Evolutionary conservation across 768 basidiomycete species (phyloP).

Genomic region (Pulveroboletus sp.): DNA sequence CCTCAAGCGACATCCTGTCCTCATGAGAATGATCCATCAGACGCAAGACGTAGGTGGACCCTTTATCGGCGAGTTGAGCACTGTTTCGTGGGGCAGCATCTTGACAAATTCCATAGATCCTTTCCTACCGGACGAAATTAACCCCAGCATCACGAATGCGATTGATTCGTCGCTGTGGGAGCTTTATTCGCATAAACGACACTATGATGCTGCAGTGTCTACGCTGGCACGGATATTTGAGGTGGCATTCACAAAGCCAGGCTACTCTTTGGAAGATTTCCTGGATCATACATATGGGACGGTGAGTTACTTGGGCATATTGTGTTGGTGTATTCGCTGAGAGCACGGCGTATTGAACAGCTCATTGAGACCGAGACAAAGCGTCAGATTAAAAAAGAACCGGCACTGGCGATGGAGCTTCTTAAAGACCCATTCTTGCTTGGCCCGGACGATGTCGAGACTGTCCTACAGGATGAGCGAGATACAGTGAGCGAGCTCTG

Average conservation of each 20-base stretch:
- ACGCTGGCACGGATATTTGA: conserved; percentile 80
- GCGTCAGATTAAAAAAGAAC: conserved; percentile 78
- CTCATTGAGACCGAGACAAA: conserved; percentile 82
- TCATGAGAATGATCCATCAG: conserved; percentile 92
- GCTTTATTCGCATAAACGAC: conserved; percentile 66
- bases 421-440: conserved; percentile 27
- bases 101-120: conserved; percentile 47
- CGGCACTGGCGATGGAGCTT: conserved; percentile 46
- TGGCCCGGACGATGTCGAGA: conserved; percentile 22
- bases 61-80: conserved; percentile 31
- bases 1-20: conserved; percentile 83
- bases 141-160: conserved; percentile 75
- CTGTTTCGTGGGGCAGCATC: neutral
- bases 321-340: conserved; percentile 1
- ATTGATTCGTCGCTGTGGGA: conserved; percentile 93
- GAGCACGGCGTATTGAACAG: conserved; percentile 35
- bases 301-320: conserved; percentile 38
- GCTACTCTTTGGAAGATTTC: conserved; percentile 91
- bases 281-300: conserved; percentile 89
- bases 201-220: conserved; percentile 87
- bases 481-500: conserved; percentile 46
- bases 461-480: conserved; percentile 3
- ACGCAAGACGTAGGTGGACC: conserved; percentile 33
- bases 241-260: conserved; percentile 92
- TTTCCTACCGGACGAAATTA: conserved; percentile 58